Evolutionary conservation across 2,329 filamentous ascomycete species (phyloP).

Genomic region (Colletotrichum gloeosporioides): DNA sequence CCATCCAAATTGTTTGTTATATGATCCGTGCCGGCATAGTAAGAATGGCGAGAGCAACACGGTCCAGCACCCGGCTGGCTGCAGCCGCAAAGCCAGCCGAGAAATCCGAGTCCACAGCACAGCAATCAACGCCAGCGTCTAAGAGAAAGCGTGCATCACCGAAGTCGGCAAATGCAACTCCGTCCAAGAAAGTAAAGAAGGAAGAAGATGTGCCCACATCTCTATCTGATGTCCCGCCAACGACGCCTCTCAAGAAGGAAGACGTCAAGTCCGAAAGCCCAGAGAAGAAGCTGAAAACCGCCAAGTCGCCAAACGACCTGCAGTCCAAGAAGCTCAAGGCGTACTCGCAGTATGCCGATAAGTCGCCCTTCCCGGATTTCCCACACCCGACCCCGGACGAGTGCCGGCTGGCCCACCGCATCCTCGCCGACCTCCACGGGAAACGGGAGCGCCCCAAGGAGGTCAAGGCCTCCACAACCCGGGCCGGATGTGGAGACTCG

Average conservation of each 20-base stretch:
- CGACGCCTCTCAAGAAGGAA: slow-evolving; percentile 13
- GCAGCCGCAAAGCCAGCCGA: neutral
- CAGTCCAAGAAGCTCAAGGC: slow-evolving; percentile 49
- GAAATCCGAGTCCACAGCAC: neutral
- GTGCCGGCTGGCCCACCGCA: slow-evolving; percentile 69
- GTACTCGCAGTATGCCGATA: slow-evolving; percentile 42
- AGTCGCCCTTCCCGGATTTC: slow-evolving; percentile 72
- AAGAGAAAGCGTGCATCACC: slow-evolving; percentile 15
- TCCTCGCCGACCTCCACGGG: slow-evolving; percentile 71
- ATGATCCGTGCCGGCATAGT: neutral
- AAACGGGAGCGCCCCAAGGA: slow-evolving; percentile 64
- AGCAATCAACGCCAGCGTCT: neutral
- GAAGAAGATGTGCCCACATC: slow-evolving; percentile 11
- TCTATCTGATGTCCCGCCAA: neutral
- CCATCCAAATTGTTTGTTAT: no score
- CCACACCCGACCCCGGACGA: slow-evolving; percentile 69
- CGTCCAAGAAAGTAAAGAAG: slow-evolving; percentile 21
- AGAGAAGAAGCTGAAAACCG: neutral
- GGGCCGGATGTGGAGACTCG: slow-evolving; percentile 66
- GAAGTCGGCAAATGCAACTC: neutral
- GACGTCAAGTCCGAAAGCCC: slow-evolving; percentile 7
- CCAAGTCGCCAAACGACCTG: slow-evolving; percentile 28
- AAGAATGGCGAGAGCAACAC: slow-evolving; percentile 19
- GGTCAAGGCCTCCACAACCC: slow-evolving; percentile 65
- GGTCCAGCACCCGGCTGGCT: slow-evolving; percentile 18